Evolutionary conservation across 192 early-diverging fungal species (phyloP).

Genomic region (Radiomyces spectabilis): DNA sequence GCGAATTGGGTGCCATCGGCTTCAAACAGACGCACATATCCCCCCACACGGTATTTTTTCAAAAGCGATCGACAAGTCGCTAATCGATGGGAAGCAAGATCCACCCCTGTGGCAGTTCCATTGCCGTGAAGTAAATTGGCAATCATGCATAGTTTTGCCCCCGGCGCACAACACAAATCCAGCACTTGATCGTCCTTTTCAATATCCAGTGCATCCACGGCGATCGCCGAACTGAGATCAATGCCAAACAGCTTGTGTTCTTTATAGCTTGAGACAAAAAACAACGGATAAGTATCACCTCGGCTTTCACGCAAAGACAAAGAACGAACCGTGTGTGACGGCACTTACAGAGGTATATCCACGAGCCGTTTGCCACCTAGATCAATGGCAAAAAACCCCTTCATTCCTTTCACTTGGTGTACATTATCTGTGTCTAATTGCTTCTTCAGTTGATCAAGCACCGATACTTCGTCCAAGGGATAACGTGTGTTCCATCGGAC

Average conservation of each 20-base stretch:
- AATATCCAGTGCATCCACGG: slow-evolving; percentile 69
- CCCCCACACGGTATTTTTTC: slow-evolving; percentile 57
- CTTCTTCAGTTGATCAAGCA: slow-evolving; percentile 29
- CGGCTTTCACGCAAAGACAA: too few relatives aligned
- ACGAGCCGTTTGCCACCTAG: slow-evolving; percentile 39
- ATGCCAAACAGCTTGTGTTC: slow-evolving; percentile 38
- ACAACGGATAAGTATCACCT: not conserved
- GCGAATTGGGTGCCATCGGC: slow-evolving; percentile 80
- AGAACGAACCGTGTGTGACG: not conserved
- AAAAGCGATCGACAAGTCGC: slow-evolving; percentile 67
- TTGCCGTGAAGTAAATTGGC: slow-evolving; percentile 56
- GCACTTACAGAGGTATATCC: slow-evolving; percentile 41
- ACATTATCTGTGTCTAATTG: slow-evolving; percentile 44
- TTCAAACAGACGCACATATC: slow-evolving; percentile 59
- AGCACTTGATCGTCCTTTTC: slow-evolving; percentile 77
- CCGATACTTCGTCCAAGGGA: slow-evolving; percentile 22
- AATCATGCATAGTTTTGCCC: slow-evolving; percentile 82
- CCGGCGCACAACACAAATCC: slow-evolving; percentile 56
- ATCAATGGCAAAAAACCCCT: slow-evolving; percentile 49
- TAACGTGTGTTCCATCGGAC: slow-evolving; percentile 55
- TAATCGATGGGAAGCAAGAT: slow-evolving; percentile 65
- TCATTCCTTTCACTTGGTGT: slow-evolving; percentile 34
- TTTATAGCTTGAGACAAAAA: slow-evolving; percentile 36
- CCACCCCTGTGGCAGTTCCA: slow-evolving; percentile 92
- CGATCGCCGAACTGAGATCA: slow-evolving; percentile 81